phyloP scores from a whole-genome alignment of 768 basidiomycete genomes.

The Termitomyces sp. region DNA sequence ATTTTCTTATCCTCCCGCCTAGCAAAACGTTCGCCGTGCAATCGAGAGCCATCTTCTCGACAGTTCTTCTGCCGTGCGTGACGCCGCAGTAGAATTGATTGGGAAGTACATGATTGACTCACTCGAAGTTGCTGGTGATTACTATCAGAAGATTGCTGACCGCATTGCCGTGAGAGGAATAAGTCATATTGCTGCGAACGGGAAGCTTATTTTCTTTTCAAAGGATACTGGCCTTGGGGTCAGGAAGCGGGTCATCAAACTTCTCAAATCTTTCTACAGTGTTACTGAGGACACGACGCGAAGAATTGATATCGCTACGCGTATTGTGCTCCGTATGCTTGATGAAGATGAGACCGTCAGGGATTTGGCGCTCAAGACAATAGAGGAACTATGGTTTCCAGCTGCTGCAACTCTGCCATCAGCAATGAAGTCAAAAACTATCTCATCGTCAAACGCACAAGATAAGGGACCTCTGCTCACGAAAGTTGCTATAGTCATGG shows the following conservation, averaged over 20 bases:
- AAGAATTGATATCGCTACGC: conserved; percentile 76
- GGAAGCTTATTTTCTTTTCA: neutral
- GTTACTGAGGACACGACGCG: conserved; percentile 57
- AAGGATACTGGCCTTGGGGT: conserved; percentile 95
- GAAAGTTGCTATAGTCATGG: conserved; percentile 83
- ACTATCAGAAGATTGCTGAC: conserved; percentile 84
- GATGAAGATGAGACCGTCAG: conserved; percentile 97
- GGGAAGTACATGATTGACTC: conserved; percentile 96
- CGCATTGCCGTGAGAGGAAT: conserved; percentile 74
- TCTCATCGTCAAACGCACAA: conserved; percentile 28
- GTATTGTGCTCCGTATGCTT: conserved; percentile 77
- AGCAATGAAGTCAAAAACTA: conserved; percentile 34
- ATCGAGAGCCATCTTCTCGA: conserved; percentile 92
- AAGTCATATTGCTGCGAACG: neutral
- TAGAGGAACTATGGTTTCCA: conserved; percentile 91
- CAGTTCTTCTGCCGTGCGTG: conserved; percentile 90
- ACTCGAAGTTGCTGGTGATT: conserved; percentile 84
- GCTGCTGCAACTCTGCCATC: conserved; percentile 27
- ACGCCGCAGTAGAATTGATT: conserved; percentile 94
- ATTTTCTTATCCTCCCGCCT: conserved; percentile 4
- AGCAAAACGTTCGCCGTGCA: conserved; percentile 78
- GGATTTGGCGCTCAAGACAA: conserved; percentile 84
- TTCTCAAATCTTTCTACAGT: conserved; percentile 79
- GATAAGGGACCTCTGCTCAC: conserved; percentile 55
- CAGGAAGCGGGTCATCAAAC: conserved; percentile 93